A percentile compares a stretch with the other conserved stretches of the same genome.
phyloP scores from a whole-genome alignment of 345 rosid species.

The Syzygium aqueum region DNA sequence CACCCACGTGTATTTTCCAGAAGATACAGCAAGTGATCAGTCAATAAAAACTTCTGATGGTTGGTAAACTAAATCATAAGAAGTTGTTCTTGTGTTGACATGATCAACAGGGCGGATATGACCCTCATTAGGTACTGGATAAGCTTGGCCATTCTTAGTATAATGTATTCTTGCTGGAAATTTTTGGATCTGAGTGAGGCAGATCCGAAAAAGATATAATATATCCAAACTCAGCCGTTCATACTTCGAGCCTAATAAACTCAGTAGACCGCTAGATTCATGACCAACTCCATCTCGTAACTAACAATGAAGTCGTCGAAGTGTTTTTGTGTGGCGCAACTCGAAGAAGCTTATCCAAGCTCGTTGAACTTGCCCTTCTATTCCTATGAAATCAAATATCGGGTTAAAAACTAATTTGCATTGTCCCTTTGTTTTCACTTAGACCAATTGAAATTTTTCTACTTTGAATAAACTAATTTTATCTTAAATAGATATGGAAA shows the following conservation, averaged over 20 bases:
- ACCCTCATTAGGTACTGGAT: background rate
- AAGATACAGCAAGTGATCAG: background rate
- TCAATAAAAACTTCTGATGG: background rate
- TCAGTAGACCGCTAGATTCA: background rate
- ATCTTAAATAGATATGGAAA: background rate
- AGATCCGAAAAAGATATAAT: background rate
- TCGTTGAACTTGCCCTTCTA: background rate
- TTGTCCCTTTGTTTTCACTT: background rate
- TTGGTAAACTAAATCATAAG: background rate
- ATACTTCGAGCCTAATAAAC: background rate
- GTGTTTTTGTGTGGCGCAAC: background rate
- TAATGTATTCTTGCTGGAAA: background rate
- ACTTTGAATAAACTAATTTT: background rate
- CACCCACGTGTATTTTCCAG: background rate
- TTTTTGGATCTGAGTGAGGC: background rate
- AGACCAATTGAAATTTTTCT: background rate
- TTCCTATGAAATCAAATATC: background rate
- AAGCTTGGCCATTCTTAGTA: background rate
- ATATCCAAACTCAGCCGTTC: background rate
- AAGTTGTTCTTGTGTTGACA: background rate
- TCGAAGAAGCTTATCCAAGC: background rate
- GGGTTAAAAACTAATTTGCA: background rate
- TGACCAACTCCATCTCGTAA: background rate
- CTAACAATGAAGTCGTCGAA: background rate
- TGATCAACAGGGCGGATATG: background rate